Conservation (phyloP, 2,329 filamentous ascomycete species). For the Botryosphaeria agaves region DNA sequence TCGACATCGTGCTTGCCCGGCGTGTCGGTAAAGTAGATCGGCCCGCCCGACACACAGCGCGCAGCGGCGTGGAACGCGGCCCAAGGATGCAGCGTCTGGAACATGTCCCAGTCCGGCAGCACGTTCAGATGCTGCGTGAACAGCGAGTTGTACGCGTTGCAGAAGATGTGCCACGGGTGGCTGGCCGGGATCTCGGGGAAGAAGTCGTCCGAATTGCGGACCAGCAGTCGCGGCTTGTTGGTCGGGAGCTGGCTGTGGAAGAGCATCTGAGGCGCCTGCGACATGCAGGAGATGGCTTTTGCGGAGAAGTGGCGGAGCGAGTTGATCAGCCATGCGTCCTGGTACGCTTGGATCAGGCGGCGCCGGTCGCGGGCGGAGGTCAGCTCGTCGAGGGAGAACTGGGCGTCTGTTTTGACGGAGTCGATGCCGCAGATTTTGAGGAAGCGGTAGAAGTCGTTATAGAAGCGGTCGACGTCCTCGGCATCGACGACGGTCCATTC, state of each 20-base stretch:
- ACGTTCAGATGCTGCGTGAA: slow-evolving; percentile 74
- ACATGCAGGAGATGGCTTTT: slow-evolving; percentile 86
- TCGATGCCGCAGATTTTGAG: slow-evolving; percentile 59
- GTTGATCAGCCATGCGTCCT: slow-evolving; percentile 72
- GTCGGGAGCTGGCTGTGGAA: slow-evolving; percentile 69
- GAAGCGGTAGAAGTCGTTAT: slow-evolving; percentile 82
- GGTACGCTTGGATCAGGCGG: slow-evolving; percentile 55
- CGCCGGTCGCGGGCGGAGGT: slow-evolving; percentile 50
- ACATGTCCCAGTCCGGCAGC: slow-evolving; percentile 72
- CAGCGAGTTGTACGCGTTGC: slow-evolving; percentile 77
- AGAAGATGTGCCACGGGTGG: slow-evolving; percentile 90
- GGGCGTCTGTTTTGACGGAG: slow-evolving; percentile 81
- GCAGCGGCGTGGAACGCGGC: slow-evolving; percentile 79
- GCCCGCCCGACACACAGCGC: slow-evolving; percentile 75
- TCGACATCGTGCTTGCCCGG: slow-evolving; percentile 64
- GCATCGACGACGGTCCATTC: slow-evolving; percentile 57
- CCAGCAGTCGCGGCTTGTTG: slow-evolving; percentile 55
- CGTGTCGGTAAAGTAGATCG: slow-evolving; percentile 84
- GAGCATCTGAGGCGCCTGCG: slow-evolving; percentile 67
- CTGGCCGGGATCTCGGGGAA: slow-evolving; percentile 67
- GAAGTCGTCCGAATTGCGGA: slow-evolving; percentile 84
- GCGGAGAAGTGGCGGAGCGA: slow-evolving; percentile 61
- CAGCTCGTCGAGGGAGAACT: slow-evolving; percentile 74
- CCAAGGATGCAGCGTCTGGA: slow-evolving; percentile 50
- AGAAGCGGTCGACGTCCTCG: slow-evolving; percentile 59